Percentiles rank a stretch among this genome's conserved stretches.
phyloP scores from a whole-genome alignment of 495 filamentous ascomycete genomes.

The Aspergillus funiculosus region DNA sequence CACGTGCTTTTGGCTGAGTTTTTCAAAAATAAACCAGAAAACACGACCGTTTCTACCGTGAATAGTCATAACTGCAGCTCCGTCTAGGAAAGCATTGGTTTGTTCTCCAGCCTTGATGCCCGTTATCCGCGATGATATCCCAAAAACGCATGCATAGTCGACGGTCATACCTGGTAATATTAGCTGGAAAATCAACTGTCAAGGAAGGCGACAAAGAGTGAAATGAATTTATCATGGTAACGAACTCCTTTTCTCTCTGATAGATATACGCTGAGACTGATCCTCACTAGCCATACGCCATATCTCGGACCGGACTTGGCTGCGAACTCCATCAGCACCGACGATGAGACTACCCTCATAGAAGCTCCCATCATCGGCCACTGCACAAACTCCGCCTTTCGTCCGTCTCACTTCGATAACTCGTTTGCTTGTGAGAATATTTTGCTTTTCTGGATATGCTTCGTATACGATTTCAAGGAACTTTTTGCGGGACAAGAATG shows the following conservation, averaged over 20 bases:
- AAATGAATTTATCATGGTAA: background rate
- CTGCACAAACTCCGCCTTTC: background rate
- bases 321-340: conserved; percentile 46
- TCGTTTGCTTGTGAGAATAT: background rate
- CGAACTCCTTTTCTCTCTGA: conserved; percentile 18
- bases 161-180: conserved; percentile 1
- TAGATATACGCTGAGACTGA: conserved; percentile 18
- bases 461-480: conserved; percentile 7
- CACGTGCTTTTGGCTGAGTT: conserved; percentile 30
- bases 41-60: conserved; percentile 17
- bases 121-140: background rate
- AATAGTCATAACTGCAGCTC: conserved; percentile 3
- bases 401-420: background rate
- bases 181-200: background rate
- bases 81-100: background rate
- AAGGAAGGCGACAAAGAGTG: background rate
- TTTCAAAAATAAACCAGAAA: conserved; percentile 34
- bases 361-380: background rate
- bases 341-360: conserved; percentile 38
- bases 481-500: background rate
- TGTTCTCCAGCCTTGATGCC: background rate
- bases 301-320: conserved; percentile 32
- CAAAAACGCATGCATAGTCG: conserved; percentile 6
- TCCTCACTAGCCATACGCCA: conserved; percentile 18
- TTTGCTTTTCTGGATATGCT: background rate